These are phyloP conservation scores for Clarireedia hainanense DNA, from an alignment of 2,329 filamentous ascomycete genomes.

Conservation along the genomic window DNA sequence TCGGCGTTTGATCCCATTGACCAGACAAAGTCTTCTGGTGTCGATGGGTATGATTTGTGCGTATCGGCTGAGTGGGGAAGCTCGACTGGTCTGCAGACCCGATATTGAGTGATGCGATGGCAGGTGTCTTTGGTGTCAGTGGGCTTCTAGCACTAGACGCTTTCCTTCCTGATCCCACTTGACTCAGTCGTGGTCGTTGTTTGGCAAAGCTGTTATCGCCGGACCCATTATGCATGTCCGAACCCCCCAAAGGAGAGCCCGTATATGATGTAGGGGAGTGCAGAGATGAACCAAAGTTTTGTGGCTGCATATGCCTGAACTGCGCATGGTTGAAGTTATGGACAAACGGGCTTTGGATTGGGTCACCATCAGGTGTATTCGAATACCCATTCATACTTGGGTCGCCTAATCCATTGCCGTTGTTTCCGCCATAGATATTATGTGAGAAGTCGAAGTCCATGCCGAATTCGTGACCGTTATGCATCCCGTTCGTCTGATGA, in stretches of 20 bases:
- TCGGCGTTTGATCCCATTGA: conserved; percentile 84
- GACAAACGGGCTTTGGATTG: conserved; percentile 84
- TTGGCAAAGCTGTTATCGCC: conserved; percentile 47
- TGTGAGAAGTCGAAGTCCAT: conserved; percentile 51
- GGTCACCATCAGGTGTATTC: conserved; percentile 83
- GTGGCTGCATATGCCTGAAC: conserved; percentile 60
- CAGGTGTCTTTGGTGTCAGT: conserved; percentile 79
- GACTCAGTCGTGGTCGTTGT: conserved; percentile 49
- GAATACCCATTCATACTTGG: conserved; percentile 71
- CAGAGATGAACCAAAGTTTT: conserved; percentile 46
- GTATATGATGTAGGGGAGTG: conserved; percentile 45
- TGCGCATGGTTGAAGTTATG: conserved; percentile 71
- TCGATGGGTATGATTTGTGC: conserved; percentile 51
- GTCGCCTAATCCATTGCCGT: conserved; percentile 51
- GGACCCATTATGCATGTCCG: conserved; percentile 39
- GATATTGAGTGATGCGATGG: conserved; percentile 61
- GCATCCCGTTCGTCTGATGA: conserved; percentile 34
- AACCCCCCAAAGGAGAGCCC: conserved; percentile 41
- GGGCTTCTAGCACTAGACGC: conserved; percentile 69
- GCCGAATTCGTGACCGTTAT: conserved; percentile 49
- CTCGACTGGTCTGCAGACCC: conserved; percentile 57
- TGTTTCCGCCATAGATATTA: conserved; percentile 45
- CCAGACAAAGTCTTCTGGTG: conserved; percentile 81
- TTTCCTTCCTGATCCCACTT: conserved; percentile 59
- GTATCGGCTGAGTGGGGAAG: conserved; percentile 72